Evolutionary conservation across 2,329 filamentous ascomycete genomes (phyloP).

Genomic region (Colletotrichum magnum): DNA sequence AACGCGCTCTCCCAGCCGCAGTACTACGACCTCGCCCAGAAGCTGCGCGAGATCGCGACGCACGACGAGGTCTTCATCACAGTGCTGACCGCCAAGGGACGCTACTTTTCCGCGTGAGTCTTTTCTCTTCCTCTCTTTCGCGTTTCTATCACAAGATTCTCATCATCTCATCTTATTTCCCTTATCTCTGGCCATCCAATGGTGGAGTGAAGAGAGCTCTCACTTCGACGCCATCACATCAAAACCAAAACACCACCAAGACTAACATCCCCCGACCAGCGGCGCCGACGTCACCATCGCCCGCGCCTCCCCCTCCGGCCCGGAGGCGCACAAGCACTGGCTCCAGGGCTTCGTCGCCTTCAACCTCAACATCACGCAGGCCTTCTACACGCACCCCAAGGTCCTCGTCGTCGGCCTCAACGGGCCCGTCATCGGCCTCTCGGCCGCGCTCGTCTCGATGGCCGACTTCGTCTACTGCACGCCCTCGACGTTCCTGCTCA

Average conservation of each 20-base stretch:
- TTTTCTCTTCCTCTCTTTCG: neutral
- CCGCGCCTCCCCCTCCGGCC: slow-evolving; percentile 56
- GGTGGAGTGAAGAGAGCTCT: too few species aligned
- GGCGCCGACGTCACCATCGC: slow-evolving; percentile 82
- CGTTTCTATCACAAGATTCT: neutral
- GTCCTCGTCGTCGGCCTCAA: slow-evolving; percentile 93
- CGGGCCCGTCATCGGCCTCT: slow-evolving; percentile 90
- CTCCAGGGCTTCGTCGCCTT: slow-evolving; percentile 82
- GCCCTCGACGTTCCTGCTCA: slow-evolving; percentile 87
- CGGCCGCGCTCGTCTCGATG: slow-evolving; percentile 84
- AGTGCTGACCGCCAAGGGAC: slow-evolving; percentile 86
- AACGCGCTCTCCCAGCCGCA: slow-evolving; percentile 81
- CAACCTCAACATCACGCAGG: slow-evolving; percentile 91
- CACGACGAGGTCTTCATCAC: slow-evolving; percentile 89
- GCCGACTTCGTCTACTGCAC: slow-evolving; percentile 94
- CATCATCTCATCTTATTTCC: too few species aligned
- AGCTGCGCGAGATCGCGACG: slow-evolving; percentile 82
- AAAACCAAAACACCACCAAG: slow-evolving; percentile 7
- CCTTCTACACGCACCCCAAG: slow-evolving; percentile 95
- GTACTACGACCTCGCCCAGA: slow-evolving; percentile 83
- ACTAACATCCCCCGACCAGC: slow-evolving; percentile 58
- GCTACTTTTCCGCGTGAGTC: slow-evolving; percentile 87
- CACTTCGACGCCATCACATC: neutral
- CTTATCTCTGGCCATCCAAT: too few species aligned
- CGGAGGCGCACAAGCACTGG: slow-evolving; percentile 65